Percentiles rank a stretch among this genome's conserved stretches.
Conservation (phyloP, 1,139 yeast genomes). For the Tardiomyces digboiensis region DNA sequence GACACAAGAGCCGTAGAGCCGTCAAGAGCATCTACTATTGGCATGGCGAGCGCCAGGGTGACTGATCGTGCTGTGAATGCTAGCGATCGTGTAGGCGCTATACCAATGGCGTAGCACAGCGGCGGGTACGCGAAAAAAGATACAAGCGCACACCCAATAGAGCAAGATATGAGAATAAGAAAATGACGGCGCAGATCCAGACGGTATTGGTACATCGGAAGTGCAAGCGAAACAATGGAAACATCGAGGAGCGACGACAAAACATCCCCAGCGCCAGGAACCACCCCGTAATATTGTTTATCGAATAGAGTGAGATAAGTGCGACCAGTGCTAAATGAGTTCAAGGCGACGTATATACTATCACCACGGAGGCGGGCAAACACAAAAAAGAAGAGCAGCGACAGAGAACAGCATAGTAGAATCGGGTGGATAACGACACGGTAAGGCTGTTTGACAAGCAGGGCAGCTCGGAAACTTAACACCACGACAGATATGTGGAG, state of each 20-base stretch:
- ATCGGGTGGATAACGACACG: conserved; percentile 60
- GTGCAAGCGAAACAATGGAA: conserved; percentile 62
- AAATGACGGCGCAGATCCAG: conserved; percentile 47
- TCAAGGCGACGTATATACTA: conserved; percentile 41
- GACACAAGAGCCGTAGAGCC: conserved; percentile 72
- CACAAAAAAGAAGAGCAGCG: conserved; percentile 53
- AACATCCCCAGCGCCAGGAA: conserved; percentile 82
- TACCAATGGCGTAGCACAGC: conserved; percentile 54
- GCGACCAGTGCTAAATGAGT: conserved; percentile 58
- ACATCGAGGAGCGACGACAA: conserved; percentile 64
- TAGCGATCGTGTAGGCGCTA: conserved; percentile 47
- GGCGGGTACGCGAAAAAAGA: conserved; percentile 66
- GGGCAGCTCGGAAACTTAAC: conserved; percentile 43
- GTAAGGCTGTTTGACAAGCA: conserved; percentile 39
- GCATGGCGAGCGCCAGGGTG: conserved; percentile 75
- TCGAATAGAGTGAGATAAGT: conserved; percentile 53
- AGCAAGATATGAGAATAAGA: conserved; percentile 49
- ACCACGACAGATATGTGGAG: conserved; percentile 55
- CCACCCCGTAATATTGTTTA: conserved; percentile 22
- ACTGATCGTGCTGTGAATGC: conserved; percentile 77
- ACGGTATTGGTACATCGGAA: conserved; percentile 73
- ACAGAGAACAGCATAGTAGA: conserved; percentile 49
- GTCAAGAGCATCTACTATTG: conserved; percentile 51
- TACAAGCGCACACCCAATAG: conserved; percentile 44
- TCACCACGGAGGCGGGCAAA: conserved; percentile 39